These are phyloP conservation scores for Paramecium sexaurelia DNA, from an alignment of 73 alveolate species.

Conservation along the genomic window DNA sequence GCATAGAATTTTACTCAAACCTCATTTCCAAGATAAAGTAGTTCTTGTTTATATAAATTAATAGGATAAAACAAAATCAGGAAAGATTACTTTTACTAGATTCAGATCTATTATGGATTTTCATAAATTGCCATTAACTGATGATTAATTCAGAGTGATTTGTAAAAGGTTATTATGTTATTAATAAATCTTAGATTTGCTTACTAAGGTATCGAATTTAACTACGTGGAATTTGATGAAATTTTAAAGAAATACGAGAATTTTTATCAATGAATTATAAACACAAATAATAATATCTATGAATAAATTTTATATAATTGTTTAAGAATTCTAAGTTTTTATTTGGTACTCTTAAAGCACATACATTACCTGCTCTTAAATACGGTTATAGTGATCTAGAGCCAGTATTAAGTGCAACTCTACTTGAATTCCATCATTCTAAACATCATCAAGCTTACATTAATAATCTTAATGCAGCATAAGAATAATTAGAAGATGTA, in stretches of 20 bases:
- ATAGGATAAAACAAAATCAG: constrained; percentile 83
- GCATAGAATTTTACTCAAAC: constrained; percentile 85
- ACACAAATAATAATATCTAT: neutral
- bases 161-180: constrained; percentile 74
- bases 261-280: constrained; percentile 32
- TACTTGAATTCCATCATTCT: constrained; percentile 85
- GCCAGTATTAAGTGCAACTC: constrained; percentile 86
- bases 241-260: constrained; percentile 66
- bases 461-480: constrained; percentile 78
- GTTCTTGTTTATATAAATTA: neutral
- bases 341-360: constrained; percentile 25
- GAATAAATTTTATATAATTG: neutral
- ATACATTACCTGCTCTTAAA: constrained; percentile 59
- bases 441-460: constrained; percentile 91
- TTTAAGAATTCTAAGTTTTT: neutral
- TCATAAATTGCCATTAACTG: constrained; percentile 79
- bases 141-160: constrained; percentile 77
- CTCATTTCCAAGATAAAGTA: constrained; percentile 92
- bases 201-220: constrained; percentile 84
- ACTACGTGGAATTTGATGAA: constrained; percentile 87
- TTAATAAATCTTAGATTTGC: constrained; percentile 68
- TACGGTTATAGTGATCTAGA: constrained; percentile 71
- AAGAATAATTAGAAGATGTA: constrained; percentile 82
- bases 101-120: constrained; percentile 86
- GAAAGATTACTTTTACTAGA: constrained; percentile 84